These are phyloP conservation scores for Salix koriyanagi DNA, from an alignment of 345 rosid species.

Conservation along the genomic window DNA sequence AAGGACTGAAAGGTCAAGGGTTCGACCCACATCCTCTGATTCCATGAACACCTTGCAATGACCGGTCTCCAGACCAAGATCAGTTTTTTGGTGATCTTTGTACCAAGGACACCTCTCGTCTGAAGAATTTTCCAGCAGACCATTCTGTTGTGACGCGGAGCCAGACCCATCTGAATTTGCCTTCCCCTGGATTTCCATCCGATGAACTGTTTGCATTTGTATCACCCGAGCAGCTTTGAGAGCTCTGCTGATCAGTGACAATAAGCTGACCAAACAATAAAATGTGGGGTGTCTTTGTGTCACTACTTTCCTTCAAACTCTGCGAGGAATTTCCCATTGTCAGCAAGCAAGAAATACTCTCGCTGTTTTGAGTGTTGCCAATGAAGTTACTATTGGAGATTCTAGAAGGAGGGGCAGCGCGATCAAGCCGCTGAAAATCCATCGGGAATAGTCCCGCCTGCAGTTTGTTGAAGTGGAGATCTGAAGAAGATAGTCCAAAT, in stretches of 20 bases:
- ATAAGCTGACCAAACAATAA: slow-evolving; percentile 83
- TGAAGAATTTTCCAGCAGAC: slow-evolving; percentile 46
- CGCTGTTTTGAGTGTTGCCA: slow-evolving; percentile 25
- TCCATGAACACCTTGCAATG: slow-evolving; percentile 90
- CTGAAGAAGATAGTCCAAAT: slow-evolving; percentile 66
- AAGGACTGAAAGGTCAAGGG: slow-evolving; percentile 65
- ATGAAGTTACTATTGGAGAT: slow-evolving; percentile 22
- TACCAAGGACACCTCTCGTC: slow-evolving; percentile 63
- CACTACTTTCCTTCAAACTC: slow-evolving; percentile 36
- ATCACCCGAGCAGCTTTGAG: slow-evolving; percentile 63
- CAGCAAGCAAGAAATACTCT: slow-evolving; percentile 53
- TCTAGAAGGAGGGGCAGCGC: slow-evolving; percentile 33
- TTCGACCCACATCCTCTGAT: slow-evolving; percentile 78
- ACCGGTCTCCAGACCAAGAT: slow-evolving; percentile 47
- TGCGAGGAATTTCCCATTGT: slow-evolving; percentile 52
- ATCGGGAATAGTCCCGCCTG: slow-evolving; percentile 45
- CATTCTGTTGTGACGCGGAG: slow-evolving; percentile 42
- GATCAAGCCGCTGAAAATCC: slow-evolving; percentile 41
- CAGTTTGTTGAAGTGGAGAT: slow-evolving; percentile 59
- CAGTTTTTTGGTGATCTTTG: slow-evolving; percentile 40
- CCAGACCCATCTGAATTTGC: slow-evolving; percentile 56
- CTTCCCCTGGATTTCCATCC: slow-evolving; percentile 48
- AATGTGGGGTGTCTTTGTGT: slow-evolving; percentile 59
- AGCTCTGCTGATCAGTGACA: slow-evolving; percentile 53
- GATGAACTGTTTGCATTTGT: slow-evolving; percentile 46